phyloP scores from a whole-genome alignment of 2,329 filamentous ascomycete species.

The Salinomyces thailandicus region DNA sequence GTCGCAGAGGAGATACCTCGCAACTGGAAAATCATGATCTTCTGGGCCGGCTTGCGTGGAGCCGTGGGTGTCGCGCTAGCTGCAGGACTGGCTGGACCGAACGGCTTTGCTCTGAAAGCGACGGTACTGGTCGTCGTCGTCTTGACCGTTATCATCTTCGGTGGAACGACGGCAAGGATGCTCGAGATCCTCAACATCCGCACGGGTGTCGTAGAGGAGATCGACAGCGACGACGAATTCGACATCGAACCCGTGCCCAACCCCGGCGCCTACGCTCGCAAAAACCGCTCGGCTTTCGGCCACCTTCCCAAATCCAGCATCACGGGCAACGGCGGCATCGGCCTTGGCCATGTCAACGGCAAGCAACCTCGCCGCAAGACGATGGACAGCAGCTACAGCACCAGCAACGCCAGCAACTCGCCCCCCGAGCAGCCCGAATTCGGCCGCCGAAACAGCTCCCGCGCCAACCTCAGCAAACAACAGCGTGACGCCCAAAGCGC shows the following conservation, averaged over 20 bases:
- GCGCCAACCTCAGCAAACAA: slow-evolving; percentile 20
- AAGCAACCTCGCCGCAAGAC: slow-evolving; percentile 26
- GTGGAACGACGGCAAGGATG: slow-evolving; percentile 94
- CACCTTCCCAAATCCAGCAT: slow-evolving; percentile 57
- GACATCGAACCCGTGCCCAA: slow-evolving; percentile 70
- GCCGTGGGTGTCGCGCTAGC: slow-evolving; percentile 92
- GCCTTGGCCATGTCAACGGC: slow-evolving; percentile 22
- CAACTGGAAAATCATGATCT: slow-evolving; percentile 99
- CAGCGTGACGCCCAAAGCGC: slow-evolving; percentile 30
- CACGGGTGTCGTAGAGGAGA: slow-evolving; percentile 91
- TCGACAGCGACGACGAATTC: slow-evolving; percentile 96
- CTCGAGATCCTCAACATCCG: slow-evolving; percentile 93
- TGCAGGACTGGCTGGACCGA: slow-evolving; percentile 65
- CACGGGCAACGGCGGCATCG: slow-evolving; percentile 23
- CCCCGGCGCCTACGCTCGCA: slow-evolving; percentile 64
- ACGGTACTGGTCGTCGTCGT: slow-evolving; percentile 97
- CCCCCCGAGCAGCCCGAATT: slow-evolving; percentile 36
- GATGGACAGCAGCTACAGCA: slow-evolving; percentile 50
- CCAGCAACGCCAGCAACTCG: slow-evolving; percentile 43
- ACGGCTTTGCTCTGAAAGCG: slow-evolving; percentile 69
- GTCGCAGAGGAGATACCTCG: slow-evolving; percentile 81
- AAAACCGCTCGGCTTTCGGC: slow-evolving; percentile 64
- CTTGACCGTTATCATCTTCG: slow-evolving; percentile 96
- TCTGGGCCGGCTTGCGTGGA: slow-evolving; percentile 92
- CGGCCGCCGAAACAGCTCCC: slow-evolving; percentile 44